Conservation (phyloP, 768 basidiomycete species). For the Symmetrospora coprosmae region DNA sequence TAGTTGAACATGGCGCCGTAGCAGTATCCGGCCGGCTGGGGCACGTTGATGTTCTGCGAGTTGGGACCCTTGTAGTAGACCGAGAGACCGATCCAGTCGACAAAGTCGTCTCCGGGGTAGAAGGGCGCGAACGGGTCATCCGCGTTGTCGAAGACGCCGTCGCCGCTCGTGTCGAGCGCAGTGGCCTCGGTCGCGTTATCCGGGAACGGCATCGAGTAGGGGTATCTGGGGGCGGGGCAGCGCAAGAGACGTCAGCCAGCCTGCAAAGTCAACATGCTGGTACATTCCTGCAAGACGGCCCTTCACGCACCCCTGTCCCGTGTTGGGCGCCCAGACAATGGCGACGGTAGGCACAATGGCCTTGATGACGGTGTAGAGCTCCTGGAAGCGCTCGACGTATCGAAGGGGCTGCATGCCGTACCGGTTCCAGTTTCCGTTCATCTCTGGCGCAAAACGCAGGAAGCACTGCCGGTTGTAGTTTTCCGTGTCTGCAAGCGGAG, state of each 20-base stretch:
- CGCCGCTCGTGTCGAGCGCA: constrained; percentile 30
- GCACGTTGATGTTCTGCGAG: constrained; percentile 24
- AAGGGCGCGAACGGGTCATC: constrained; percentile 33
- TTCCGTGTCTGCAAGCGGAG: constrained; percentile 22
- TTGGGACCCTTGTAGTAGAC: constrained; percentile 27
- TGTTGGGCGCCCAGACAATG: constrained; percentile 36
- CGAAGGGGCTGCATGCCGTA: constrained; percentile 21
- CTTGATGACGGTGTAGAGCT: constrained; percentile 30
- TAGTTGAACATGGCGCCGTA: constrained; percentile 20
- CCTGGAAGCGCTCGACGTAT: constrained; percentile 2
- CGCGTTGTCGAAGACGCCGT: constrained; percentile 22
- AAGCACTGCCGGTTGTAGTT: constrained; percentile 31
- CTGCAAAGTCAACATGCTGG: not conserved
- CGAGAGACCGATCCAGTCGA: constrained; percentile 35
- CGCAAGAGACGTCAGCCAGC: not conserved
- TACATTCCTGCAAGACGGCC: too few species aligned
- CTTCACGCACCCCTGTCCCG: constrained; percentile 20
- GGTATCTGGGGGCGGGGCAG: constrained; percentile 24
- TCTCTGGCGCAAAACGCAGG: constrained; percentile 35
- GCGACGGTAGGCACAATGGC: constrained; percentile 28
- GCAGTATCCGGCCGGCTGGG: constrained; percentile 28
- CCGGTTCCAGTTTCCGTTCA: constrained; percentile 33
- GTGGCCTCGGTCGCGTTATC: constrained; percentile 26
- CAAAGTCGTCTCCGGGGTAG: constrained; percentile 32
- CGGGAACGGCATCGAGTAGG: constrained; percentile 24